phyloP scores from a whole-genome alignment of 1,139 yeast species.

The Protomyces inundatus region DNA sequence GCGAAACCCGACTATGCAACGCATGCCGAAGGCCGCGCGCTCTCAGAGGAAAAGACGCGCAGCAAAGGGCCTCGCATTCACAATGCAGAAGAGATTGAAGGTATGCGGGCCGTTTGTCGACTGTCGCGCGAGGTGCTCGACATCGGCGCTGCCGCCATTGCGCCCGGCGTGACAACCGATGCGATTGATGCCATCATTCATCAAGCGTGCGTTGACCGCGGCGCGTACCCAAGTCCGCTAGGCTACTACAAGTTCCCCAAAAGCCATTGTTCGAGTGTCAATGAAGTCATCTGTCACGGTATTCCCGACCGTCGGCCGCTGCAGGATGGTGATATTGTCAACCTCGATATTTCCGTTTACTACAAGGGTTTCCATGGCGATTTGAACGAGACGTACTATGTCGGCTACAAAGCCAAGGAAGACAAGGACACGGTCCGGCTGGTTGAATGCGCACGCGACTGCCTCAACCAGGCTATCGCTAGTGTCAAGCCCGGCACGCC shows the following conservation, averaged over 20 bases:
- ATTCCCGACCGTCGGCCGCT: constrained; percentile 84
- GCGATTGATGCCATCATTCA: constrained; percentile 84
- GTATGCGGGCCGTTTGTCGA: constrained; percentile 65
- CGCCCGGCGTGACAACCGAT: constrained; percentile 90
- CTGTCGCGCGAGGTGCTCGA: constrained; percentile 87
- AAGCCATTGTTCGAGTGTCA: constrained; percentile 81
- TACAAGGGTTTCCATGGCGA: constrained; percentile 90
- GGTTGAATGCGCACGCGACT: constrained; percentile 91
- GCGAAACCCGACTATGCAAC: constrained; percentile 78
- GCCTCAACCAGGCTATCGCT: constrained; percentile 74
- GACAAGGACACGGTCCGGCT: constrained; percentile 75
- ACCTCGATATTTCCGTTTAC: constrained; percentile 80
- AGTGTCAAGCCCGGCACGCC: constrained; percentile 88
- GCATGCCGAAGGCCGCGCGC: constrained; percentile 60
- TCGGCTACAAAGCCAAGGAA: constrained; percentile 78
- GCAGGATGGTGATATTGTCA: constrained; percentile 90
- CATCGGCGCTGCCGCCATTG: constrained; percentile 71
- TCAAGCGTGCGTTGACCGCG: constrained; percentile 78
- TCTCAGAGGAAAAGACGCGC: constrained; percentile 67
- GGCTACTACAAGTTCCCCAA: constrained; percentile 94
- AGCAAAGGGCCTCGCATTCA: constrained; percentile 60
- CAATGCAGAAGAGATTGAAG: constrained; percentile 61
- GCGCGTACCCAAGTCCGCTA: constrained; percentile 91
- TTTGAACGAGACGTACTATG: constrained; percentile 92
- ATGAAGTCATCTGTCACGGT: constrained; percentile 96